These are phyloP conservation scores for Pouteria glomerata DNA, from an alignment of 148 eudicot species.

Conservation along the genomic window DNA sequence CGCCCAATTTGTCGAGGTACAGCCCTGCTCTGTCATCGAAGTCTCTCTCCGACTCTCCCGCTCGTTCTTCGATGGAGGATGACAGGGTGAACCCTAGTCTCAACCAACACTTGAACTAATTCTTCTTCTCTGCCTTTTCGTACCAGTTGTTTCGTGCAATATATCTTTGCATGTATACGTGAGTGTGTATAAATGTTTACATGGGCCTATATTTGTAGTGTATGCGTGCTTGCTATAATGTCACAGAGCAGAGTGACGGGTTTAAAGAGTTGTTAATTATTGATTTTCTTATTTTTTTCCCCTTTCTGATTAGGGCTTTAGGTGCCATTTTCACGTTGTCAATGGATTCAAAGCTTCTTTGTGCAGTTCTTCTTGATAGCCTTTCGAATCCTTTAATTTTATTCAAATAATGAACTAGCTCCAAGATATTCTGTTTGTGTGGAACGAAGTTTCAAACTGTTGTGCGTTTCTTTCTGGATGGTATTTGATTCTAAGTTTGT, in stretches of 20 bases:
- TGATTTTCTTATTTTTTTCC: neutral
- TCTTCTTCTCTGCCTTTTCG: neutral
- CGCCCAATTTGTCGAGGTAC: no score
- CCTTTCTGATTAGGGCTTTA: neutral
- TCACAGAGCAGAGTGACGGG: neutral
- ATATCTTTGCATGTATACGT: neutral
- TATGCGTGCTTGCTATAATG: neutral
- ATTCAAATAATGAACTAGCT: no score
- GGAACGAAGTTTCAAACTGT: no score
- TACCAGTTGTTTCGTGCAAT: neutral
- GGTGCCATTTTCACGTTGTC: slow-evolving; percentile 1
- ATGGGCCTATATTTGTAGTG: no score
- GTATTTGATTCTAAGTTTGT: no score
- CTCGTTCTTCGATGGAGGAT: slow-evolving; percentile 5
- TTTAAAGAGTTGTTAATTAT: neutral
- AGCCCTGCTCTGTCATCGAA: neutral
- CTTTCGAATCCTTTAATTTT: no score
- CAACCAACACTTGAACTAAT: neutral
- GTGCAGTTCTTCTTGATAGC: no score
- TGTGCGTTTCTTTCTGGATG: no score
- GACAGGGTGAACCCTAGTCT: slow-evolving; percentile 8
- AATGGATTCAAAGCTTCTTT: neutral
- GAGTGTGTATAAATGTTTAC: neutral
- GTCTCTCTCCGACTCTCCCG: neutral
- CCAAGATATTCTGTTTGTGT: no score